Percentiles rank a stretch among this genome's conserved stretches.
Conservation (phyloP, 2,329 filamentous ascomycete species). For the Talaromyces sp. region DNA sequence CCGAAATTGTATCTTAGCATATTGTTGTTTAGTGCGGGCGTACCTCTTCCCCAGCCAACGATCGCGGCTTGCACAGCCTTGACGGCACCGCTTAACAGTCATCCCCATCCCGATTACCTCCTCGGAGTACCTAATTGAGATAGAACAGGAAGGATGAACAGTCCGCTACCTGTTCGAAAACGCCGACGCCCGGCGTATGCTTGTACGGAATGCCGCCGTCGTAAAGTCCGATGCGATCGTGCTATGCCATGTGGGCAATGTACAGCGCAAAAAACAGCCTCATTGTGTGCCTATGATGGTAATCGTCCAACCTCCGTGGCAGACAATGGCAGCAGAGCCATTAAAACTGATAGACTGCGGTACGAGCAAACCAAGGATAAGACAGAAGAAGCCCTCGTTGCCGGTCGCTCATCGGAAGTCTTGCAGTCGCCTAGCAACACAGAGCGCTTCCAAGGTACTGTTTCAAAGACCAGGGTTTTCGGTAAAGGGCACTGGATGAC, state of each 20-base stretch:
- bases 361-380: neutral
- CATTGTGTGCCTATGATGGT: constrained; percentile 20
- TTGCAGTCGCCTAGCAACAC: neutral
- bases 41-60: too few species aligned
- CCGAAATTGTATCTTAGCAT: accelerated
- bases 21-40: too few species aligned
- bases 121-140: neutral
- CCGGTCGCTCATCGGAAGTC: neutral
- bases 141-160: neutral
- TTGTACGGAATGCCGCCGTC: constrained; percentile 29
- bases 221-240: constrained; percentile 32
- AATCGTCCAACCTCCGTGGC: neutral
- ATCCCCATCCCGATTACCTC: too few species aligned
- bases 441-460: constrained; percentile 18
- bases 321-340: neutral
- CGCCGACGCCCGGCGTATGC: constrained; percentile 24
- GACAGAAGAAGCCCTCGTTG: neutral
- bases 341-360: neutral
- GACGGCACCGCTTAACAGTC: neutral
- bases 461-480: constrained; percentile 27
- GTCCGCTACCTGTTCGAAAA: constrained; percentile 13
- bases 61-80: neutral
- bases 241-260: constrained; percentile 25
- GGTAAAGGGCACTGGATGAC: constrained; percentile 28
- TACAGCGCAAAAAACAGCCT: constrained; percentile 16